Conservation (phyloP, 2,329 filamentous ascomycete species). For the Diaporthe citrichinensis region DNA sequence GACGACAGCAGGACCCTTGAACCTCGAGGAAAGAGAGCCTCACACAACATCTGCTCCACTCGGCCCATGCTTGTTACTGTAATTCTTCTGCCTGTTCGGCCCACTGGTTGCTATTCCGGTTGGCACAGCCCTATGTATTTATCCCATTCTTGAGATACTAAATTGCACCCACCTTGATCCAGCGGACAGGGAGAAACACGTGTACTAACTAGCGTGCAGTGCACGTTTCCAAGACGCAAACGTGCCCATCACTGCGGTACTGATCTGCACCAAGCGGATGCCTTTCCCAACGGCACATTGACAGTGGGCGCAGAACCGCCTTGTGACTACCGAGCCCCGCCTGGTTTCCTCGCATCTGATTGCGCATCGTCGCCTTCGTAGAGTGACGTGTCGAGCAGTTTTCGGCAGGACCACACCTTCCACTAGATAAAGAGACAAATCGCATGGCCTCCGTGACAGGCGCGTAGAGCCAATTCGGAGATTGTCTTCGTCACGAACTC, state of each 20-base stretch:
- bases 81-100: background rate
- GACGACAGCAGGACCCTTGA: slow-evolving; percentile 3
- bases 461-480: too few relatives aligned
- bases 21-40: slow-evolving; percentile 10
- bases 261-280: background rate
- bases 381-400: too few relatives aligned
- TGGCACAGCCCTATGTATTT: background rate
- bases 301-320: too few relatives aligned
- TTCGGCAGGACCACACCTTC: too few relatives aligned
- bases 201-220: background rate
- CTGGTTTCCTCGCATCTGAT: background rate
- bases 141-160: background rate
- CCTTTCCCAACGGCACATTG: background rate
- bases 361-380: too few relatives aligned
- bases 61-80: background rate
- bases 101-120: background rate
- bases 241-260: background rate
- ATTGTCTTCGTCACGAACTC: too few relatives aligned
- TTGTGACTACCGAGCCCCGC: background rate
- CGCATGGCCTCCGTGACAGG: too few relatives aligned
- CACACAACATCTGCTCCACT: background rate
- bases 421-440: too few relatives aligned
- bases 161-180: background rate
- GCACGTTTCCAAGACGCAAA: background rate
- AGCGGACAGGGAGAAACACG: background rate